phyloP scores from a whole-genome alignment of 495 filamentous ascomycete species.

The Astrocystis sublimbata region DNA sequence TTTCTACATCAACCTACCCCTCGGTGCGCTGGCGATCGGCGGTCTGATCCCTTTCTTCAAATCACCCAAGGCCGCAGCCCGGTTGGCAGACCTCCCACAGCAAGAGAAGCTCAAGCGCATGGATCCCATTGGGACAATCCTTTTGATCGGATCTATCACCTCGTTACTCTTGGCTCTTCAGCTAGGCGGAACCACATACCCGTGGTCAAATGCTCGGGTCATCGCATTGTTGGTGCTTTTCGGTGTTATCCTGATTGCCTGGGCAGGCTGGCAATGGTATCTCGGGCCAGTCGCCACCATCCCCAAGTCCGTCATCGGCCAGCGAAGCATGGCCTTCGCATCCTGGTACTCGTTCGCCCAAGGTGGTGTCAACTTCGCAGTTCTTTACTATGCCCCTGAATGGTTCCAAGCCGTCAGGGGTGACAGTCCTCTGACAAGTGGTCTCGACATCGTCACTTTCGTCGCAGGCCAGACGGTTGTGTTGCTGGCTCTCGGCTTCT shows the following conservation, averaged over 20 bases:
- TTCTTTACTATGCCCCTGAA: constrained; percentile 62
- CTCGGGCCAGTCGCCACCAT: constrained; percentile 53
- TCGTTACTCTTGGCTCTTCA: constrained; percentile 52
- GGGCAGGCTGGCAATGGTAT: neutral
- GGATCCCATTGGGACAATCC: constrained; percentile 46
- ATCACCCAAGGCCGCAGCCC: constrained; percentile 54
- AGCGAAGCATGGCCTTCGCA: constrained; percentile 59
- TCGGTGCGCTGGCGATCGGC: constrained; percentile 39
- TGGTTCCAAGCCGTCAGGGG: constrained; percentile 69
- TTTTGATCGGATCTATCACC: constrained; percentile 48
- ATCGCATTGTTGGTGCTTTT: constrained; percentile 44
- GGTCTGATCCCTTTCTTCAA: constrained; percentile 36
- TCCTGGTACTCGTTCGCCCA: constrained; percentile 52
- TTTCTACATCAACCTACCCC: constrained; percentile 55
- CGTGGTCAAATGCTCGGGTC: constrained; percentile 41
- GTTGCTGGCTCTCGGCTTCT: constrained; percentile 56
- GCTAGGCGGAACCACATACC: constrained; percentile 45
- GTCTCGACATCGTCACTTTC: neutral
- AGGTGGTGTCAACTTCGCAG: constrained; percentile 58
- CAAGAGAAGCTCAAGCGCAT: constrained; percentile 44
- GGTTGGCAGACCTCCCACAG: constrained; percentile 28
- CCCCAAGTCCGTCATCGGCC: constrained; percentile 62
- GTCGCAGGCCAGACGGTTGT: neutral
- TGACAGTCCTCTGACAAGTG: constrained; percentile 43
- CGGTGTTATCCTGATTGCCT: constrained; percentile 13